phyloP scores from a whole-genome alignment of 129 eudicot species.

The Saposhnikovia divaricata region DNA sequence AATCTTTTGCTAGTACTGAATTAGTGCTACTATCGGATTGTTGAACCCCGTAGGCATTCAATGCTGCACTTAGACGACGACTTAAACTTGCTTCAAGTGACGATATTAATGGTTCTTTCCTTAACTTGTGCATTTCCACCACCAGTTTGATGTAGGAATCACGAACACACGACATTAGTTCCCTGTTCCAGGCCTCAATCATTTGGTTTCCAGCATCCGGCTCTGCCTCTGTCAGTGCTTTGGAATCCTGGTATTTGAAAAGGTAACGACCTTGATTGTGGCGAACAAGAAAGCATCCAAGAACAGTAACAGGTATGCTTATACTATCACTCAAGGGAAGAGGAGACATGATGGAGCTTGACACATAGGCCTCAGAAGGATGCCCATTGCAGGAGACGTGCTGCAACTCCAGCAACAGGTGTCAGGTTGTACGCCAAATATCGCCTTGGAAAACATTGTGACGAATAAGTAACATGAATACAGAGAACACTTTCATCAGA shows the following conservation, averaged over 20 bases:
- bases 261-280: conserved; percentile 92
- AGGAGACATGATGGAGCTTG: conserved; percentile 78
- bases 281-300: conserved; percentile 94
- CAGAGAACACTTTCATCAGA: no score
- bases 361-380: conserved; percentile 41
- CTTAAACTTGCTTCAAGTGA: conserved; percentile 48
- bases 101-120: conserved; percentile 56
- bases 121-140: conserved; percentile 73
- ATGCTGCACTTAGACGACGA: conserved; percentile 42
- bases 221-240: conserved; percentile 37
- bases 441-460: conserved; percentile 40
- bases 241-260: conserved; percentile 61
- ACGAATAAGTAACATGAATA: conserved; percentile 5
- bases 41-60: conserved; percentile 58
- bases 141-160: conserved; percentile 82
- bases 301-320: conserved; percentile 61
- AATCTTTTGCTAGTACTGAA: conserved; percentile 19
- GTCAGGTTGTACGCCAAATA: conserved; percentile 94
- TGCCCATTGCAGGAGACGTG: conserved; percentile 71
- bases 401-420: conserved; percentile 99
- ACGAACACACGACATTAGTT: conserved; percentile 89
- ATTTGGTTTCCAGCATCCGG: conserved; percentile 87
- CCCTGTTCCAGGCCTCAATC: conserved; percentile 96
- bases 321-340: conserved; percentile 71
- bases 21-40: conserved; percentile 24